Evolutionary conservation across 2,329 filamentous ascomycete species (phyloP).

Genomic region (Pseudocercospora eumusae): DNA sequence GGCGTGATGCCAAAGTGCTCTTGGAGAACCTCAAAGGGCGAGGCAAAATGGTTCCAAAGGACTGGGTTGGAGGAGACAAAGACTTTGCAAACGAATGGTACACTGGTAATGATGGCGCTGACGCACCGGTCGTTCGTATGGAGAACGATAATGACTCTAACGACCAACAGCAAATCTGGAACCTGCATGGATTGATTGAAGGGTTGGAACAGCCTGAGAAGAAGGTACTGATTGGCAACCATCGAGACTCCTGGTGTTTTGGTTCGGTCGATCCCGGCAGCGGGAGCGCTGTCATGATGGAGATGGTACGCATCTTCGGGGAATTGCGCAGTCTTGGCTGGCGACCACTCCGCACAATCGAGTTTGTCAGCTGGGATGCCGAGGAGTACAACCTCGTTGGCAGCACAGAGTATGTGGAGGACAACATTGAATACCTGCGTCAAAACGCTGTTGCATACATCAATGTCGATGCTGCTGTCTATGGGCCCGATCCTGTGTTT

Average conservation of each 20-base stretch:
- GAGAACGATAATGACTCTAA: conserved; percentile 85
- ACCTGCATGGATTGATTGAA: conserved; percentile 79
- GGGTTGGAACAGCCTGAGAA: conserved; percentile 84
- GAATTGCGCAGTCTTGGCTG: conserved; percentile 75
- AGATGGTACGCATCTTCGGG: conserved; percentile 82
- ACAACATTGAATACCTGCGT: conserved; percentile 71
- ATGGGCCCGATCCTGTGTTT: conserved; percentile 65
- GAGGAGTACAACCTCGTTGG: conserved; percentile 92
- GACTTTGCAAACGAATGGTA: conserved; percentile 69
- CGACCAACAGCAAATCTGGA: conserved; percentile 83
- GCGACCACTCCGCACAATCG: conserved; percentile 89
- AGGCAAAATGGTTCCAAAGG: conserved; percentile 66
- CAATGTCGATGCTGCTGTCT: conserved; percentile 83
- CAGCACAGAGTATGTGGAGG: conserved; percentile 92
- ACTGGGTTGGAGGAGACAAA: conserved; percentile 75
- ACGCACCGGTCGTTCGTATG: conserved; percentile 69
- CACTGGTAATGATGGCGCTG: conserved; percentile 58
- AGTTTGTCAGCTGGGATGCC: conserved; percentile 96
- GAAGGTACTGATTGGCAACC: conserved; percentile 86
- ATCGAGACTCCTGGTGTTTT: conserved; percentile 89
- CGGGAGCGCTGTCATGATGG: conserved; percentile 87
- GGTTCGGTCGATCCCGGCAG: conserved; percentile 83
- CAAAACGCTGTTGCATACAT: conserved; percentile 80
- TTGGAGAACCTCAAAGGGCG: conserved; percentile 74
- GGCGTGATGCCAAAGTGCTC: conserved; percentile 81